phyloP scores from a whole-genome alignment of 345 rosid species.

The Populus simonii region DNA sequence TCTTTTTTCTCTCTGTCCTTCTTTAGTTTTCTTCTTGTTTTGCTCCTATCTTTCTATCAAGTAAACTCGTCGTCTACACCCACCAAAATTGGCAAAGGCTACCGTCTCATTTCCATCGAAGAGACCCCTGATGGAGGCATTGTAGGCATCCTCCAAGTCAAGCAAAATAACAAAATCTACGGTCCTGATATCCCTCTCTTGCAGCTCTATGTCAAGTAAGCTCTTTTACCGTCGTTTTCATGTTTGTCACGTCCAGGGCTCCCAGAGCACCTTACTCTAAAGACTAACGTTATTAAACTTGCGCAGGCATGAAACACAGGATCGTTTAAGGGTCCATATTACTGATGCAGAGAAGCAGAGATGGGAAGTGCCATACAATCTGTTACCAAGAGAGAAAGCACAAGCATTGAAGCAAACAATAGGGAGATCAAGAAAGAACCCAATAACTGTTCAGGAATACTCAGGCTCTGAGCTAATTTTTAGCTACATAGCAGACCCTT shows the following conservation, averaged over 20 bases:
- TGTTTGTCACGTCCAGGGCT: not conserved
- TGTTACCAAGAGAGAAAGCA: constrained; percentile 71
- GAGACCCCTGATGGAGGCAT: constrained; percentile 77
- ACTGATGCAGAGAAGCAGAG: constrained; percentile 84
- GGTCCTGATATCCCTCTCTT: constrained; percentile 77
- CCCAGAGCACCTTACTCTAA: not conserved
- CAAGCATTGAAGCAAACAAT: constrained; percentile 47
- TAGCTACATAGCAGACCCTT: constrained; percentile 69
- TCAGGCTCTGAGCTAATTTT: constrained; percentile 63
- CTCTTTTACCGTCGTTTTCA: not conserved
- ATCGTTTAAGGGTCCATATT: constrained; percentile 76
- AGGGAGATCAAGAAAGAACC: constrained; percentile 50
- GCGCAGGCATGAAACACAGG: constrained; percentile 72
- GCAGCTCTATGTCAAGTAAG: constrained; percentile 84
- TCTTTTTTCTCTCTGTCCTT: not conserved
- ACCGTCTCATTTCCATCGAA: constrained; percentile 73
- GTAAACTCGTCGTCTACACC: constrained; percentile 25
- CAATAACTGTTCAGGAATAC: constrained; percentile 45
- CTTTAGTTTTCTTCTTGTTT: constrained; percentile 21
- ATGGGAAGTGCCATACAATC: constrained; percentile 94
- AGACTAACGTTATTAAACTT: not conserved
- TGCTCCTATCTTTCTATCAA: constrained; percentile 34
- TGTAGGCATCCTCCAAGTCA: constrained; percentile 76
- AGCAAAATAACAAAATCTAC: constrained; percentile 62
- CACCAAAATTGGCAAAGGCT: constrained; percentile 73